Base-by-base conservation (phyloP, 257 asterid genomes). In the Gentiana dahurica region DNA sequence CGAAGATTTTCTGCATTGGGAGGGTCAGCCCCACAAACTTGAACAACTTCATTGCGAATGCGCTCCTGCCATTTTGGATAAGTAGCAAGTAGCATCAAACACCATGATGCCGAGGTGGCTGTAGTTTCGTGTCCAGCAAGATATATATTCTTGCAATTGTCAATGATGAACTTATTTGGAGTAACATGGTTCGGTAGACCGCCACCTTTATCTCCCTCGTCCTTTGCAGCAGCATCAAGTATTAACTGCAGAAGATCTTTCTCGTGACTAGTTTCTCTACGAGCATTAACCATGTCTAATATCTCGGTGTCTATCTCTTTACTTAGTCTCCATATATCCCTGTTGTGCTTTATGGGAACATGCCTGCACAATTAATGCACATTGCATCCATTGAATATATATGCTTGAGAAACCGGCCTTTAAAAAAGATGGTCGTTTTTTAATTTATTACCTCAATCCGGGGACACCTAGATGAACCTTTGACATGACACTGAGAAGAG, bases 11-110 rank as follows among this genome's bases (percentile, higher is more conserved):
- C 78, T 15, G 84, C 71, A 39, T 73, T 69, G 3, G 86, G 91
- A 44, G 61, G 53, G 34, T 71, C 61, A n/a, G 36, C 41, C 51
- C 88, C 83, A 35, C 88, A 82, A 11, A 81, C 58, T 53, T 73
- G 75, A 53, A 85, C 77, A 53, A 71, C 91, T 74, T 85, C 95
- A 49, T 73, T 71, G 55, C 87, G 90, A 39, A 73, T 83, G 45
- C 79, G 87, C 62, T 72, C 81, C 72, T 88, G 97, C 95, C 95
- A 85, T 1, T 82, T 79, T 55, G 90, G 94, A 69, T 82, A 59
- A 51, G 83, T 77, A 11, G 83, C 94, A 36, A 85, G 73, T 43
- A 70, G 53, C 89, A 89, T 71, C 77, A 89, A 68, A 57, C 95
- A 85, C 95, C 97, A 85, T n/a, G 95, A 68, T 52, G 85, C 79